Evolutionary conservation across 306 rosid genomes (phyloP).

Genomic region (Prunus campanulata): DNA sequence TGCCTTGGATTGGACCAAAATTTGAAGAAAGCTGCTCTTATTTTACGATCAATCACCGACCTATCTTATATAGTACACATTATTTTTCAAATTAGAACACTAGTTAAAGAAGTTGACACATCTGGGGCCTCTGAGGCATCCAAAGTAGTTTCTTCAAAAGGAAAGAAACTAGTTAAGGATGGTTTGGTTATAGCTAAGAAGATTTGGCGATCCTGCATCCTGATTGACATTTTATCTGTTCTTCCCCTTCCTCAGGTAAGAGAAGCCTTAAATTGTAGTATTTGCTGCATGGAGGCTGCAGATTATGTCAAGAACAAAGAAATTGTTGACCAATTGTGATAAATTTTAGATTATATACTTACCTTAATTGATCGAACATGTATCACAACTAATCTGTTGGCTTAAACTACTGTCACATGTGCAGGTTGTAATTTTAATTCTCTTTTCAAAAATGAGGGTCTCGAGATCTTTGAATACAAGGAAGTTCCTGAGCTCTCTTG

Average conservation of each 20-base stretch:
- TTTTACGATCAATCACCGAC: neutral
- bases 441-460: slow-evolving; percentile 5
- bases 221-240: slow-evolving; percentile 2
- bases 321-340: neutral
- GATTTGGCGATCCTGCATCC: neutral
- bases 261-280: neutral
- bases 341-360: too few species aligned
- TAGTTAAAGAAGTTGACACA: neutral
- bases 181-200: slow-evolving; percentile 2
- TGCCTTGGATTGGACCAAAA: neutral
- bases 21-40: neutral
- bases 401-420: neutral
- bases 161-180: slow-evolving; percentile 3
- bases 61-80: neutral
- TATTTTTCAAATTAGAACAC: neutral
- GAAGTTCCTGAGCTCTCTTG: neutral
- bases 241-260: slow-evolving; percentile 13
- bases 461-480: neutral
- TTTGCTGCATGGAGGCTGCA: neutral
- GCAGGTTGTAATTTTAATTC: slow-evolving; percentile 6
- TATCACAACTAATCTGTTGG: neutral
- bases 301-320: neutral
- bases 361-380: neutral
- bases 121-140: neutral
- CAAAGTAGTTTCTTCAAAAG: neutral